Evolutionary conservation across 2,329 filamentous ascomycete genomes (phyloP), one percentile per base, ranked within the genome.

Genomic region (Scedosporium apiospermum): DNA sequence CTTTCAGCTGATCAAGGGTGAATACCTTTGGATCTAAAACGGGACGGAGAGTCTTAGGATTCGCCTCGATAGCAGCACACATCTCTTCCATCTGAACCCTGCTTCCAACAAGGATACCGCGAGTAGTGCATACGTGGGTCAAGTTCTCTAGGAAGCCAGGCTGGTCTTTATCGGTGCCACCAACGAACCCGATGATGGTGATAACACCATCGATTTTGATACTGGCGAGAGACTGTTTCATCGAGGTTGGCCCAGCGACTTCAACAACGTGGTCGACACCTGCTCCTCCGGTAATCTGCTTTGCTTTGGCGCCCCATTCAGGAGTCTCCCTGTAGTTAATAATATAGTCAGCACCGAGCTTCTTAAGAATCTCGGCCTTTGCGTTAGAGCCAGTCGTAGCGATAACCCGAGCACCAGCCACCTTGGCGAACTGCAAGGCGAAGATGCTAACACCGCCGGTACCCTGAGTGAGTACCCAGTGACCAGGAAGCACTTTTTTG

Each of bases 381-480:
- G 73, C 76, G 34, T 69, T 68, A 7, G 77, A 77, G 21, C 74
- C 75, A 0, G 80, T 82, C 2, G 80, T 81, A 38, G 78, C 78
- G 62, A 82, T 78, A 64, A 81, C 78, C 7, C 65, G 75, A 5
- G 78, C 79, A 55, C 80, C 78, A 3, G 76, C 77, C 1, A 77
- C 77, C 68, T 79, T 80, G 62, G 79, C 80, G 65, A 82, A 80
- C 73, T 81, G 87, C n/a, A 89, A 71, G 3, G 81, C 87, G 64
- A 88, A 88, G 64, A 89, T 78, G 65, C 80, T 83, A 6, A 90
- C 87, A 63, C 87, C 87, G 21, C 88, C 87, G 0, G 86, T 89
- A n/a, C 87, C 88, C 72, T 89, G 85, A 1, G 86, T 86, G 41
- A 90, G 77, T 3, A 90, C 85, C 67, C 72, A 78, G 65, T 82